phyloP scores from a whole-genome alignment of 2,329 filamentous ascomycete species.

The Xylariaceae sp. region DNA sequence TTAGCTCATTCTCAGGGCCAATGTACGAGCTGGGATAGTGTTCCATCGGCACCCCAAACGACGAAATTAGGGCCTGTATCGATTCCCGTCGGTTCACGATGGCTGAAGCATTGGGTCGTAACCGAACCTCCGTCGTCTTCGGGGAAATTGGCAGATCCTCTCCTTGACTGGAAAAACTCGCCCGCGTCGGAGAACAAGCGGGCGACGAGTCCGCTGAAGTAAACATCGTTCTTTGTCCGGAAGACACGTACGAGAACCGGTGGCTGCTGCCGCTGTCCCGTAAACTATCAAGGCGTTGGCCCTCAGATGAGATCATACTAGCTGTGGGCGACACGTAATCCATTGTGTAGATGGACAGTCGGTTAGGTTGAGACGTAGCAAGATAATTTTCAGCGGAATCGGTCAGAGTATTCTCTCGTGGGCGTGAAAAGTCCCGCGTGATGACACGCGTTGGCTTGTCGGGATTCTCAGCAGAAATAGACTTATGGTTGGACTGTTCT shows the following conservation, averaged over 20 bases:
- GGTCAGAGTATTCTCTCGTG: conserved; percentile 26
- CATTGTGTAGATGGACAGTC: conserved; percentile 40
- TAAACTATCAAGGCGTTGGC: conserved; percentile 53
- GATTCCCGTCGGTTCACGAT: conserved; percentile 51
- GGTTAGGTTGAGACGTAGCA: conserved; percentile 29
- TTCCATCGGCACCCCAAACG: conserved; percentile 39
- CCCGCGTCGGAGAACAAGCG: conserved; percentile 51
- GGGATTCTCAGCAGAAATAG: conserved; percentile 46
- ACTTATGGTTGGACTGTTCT: conserved; percentile 43
- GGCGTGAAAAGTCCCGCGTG: conserved; percentile 37
- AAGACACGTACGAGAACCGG: conserved; percentile 57
- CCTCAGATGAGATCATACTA: conserved; percentile 56
- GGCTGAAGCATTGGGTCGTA: conserved; percentile 50
- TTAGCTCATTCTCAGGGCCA: conserved; percentile 27
- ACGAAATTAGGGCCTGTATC: conserved; percentile 44
- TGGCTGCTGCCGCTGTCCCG: conserved; percentile 48
- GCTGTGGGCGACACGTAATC: conserved; percentile 56
- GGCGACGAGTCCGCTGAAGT: conserved; percentile 58
- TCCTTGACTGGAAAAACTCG: conserved; percentile 44
- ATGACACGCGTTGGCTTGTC: conserved; percentile 43
- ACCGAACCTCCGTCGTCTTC: conserved; percentile 36
- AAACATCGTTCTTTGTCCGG: conserved; percentile 55
- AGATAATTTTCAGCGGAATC: conserved; percentile 29
- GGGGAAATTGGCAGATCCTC: conserved; percentile 32
- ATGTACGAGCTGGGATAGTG: conserved; percentile 29